Percentiles rank a stretch among this genome's conserved stretches.
Evolutionary conservation across 2,329 filamentous ascomycete species (phyloP).

Genomic region (Pseudohalonectria lignicola): DNA sequence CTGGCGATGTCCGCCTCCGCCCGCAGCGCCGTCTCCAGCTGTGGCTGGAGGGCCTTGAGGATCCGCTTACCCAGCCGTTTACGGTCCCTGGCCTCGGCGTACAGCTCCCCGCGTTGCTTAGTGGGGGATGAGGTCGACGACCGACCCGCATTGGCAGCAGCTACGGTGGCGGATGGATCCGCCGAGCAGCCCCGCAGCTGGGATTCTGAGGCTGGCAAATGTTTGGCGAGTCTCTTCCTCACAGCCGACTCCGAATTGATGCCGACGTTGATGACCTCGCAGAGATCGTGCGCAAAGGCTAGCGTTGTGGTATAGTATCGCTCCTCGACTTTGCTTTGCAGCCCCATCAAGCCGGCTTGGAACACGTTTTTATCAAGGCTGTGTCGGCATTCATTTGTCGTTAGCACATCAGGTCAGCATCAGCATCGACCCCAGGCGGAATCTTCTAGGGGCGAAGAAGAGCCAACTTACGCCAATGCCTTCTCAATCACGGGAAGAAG

Average conservation of each 20-base stretch:
- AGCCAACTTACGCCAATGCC: slow-evolving; percentile 62
- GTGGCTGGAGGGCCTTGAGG: slow-evolving; percentile 68
- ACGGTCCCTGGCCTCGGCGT: slow-evolving; percentile 64
- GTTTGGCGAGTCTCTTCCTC: too few species aligned
- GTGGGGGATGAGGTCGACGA: too few species aligned
- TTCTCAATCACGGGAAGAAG: slow-evolving; percentile 71
- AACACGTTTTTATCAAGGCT: slow-evolving; percentile 58
- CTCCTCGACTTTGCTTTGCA: slow-evolving; percentile 41
- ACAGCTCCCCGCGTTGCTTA: slow-evolving; percentile 33
- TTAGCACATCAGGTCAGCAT: slow-evolving; percentile 2
- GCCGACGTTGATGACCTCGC: slow-evolving; percentile 38
- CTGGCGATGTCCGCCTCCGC: slow-evolving; percentile 75
- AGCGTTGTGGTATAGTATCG: slow-evolving; percentile 48
- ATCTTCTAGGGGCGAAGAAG: too few species aligned
- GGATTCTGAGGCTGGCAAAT: too few species aligned
- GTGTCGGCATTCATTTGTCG: slow-evolving; percentile 1
- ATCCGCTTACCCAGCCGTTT: slow-evolving; percentile 84
- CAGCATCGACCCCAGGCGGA: background rate
- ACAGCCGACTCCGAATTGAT: slow-evolving; percentile 25
- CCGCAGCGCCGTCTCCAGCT: slow-evolving; percentile 62
- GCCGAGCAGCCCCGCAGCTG: background rate
- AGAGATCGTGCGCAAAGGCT: slow-evolving; percentile 45
- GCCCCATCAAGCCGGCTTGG: slow-evolving; percentile 32
- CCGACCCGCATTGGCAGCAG: too few species aligned
- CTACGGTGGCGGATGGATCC: slow-evolving; percentile 29